phyloP scores from a whole-genome alignment of 2,329 filamentous ascomycete genomes.

The Aschersonia sp. region DNA sequence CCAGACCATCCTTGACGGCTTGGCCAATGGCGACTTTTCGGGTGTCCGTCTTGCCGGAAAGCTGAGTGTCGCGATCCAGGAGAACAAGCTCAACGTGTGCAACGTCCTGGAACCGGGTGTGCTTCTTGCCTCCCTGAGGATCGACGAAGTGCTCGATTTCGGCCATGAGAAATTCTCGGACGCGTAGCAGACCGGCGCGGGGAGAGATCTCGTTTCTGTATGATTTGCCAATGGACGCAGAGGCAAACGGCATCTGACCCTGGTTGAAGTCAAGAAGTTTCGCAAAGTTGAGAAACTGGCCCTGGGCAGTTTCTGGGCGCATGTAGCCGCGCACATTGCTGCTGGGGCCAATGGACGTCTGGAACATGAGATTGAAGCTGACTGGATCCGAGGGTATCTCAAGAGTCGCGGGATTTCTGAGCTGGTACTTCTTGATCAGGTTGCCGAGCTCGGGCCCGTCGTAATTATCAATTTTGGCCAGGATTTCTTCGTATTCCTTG shows the following conservation, averaged over 20 bases:
- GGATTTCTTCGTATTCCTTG: slow-evolving; percentile 77
- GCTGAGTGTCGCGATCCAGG: slow-evolving; percentile 72
- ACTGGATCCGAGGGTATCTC: slow-evolving; percentile 67
- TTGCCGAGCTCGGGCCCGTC: slow-evolving; percentile 71
- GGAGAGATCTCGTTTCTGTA: slow-evolving; percentile 98
- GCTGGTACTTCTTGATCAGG: slow-evolving; percentile 81
- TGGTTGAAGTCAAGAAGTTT: slow-evolving; percentile 97
- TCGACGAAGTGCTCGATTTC: slow-evolving; percentile 99
- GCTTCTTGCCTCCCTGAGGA: slow-evolving; percentile 87
- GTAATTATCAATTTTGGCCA: slow-evolving; percentile 94
- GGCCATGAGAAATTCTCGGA: slow-evolving; percentile 96
- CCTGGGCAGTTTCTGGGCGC: slow-evolving; percentile 90
- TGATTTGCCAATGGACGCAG: slow-evolving; percentile 91
- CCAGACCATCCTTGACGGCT: slow-evolving; percentile 66
- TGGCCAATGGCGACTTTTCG: slow-evolving; percentile 66
- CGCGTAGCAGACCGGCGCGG: slow-evolving; percentile 75
- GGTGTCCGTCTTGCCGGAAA: slow-evolving; percentile 67
- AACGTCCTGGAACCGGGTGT: slow-evolving; percentile 74
- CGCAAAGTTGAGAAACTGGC: slow-evolving; percentile 93
- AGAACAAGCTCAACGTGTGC: slow-evolving; percentile 72
- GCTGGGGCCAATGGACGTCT: slow-evolving; percentile 85
- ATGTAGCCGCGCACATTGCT: slow-evolving; percentile 76
- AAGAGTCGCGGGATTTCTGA: slow-evolving; percentile 74
- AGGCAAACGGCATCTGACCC: slow-evolving; percentile 89
- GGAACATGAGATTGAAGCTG: slow-evolving; percentile 98